Conservation (phyloP, 192 early-diverging fungal genomes). For the Blastocladiella britannica region DNA sequence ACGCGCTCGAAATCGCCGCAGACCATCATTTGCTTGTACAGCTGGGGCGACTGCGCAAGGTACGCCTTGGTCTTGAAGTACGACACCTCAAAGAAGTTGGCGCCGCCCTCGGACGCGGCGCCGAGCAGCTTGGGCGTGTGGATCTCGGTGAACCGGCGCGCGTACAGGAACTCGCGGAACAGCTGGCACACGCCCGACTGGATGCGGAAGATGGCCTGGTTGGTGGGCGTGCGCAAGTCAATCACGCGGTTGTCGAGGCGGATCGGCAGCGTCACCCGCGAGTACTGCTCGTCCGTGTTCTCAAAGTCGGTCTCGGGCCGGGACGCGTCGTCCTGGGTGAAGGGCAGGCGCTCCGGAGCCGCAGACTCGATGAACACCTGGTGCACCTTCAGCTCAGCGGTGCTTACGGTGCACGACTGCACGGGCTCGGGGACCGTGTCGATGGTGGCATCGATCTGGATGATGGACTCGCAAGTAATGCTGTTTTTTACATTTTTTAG, state of each 20-base stretch:
- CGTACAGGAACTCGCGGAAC: constrained; percentile 84
- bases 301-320: constrained; percentile 64
- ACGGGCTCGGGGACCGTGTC: constrained; percentile 59
- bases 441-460: constrained; percentile 63
- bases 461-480: constrained; percentile 71
- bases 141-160: constrained; percentile 75
- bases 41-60: constrained; percentile 94
- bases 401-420: constrained; percentile 77
- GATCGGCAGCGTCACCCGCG: constrained; percentile 68
- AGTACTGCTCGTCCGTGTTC: constrained; percentile 37
- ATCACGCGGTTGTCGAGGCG: constrained; percentile 85
- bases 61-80: constrained; percentile 92
- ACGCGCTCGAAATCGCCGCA: constrained; percentile 91
- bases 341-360: constrained; percentile 57
- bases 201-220: constrained; percentile 93
- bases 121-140: constrained; percentile 94
- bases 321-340: constrained; percentile 77
- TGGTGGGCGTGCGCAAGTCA: constrained; percentile 84
- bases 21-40: constrained; percentile 99
- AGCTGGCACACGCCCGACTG: constrained; percentile 80
- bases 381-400: constrained; percentile 69
- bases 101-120: constrained; percentile 85
- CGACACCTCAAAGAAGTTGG: constrained; percentile 89
- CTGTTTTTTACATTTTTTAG: too few species aligned
- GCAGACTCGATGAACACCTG: constrained; percentile 47